phyloP scores from a whole-genome alignment of 208 protist genomes.

The Wallacemonas rigidus region DNA sequence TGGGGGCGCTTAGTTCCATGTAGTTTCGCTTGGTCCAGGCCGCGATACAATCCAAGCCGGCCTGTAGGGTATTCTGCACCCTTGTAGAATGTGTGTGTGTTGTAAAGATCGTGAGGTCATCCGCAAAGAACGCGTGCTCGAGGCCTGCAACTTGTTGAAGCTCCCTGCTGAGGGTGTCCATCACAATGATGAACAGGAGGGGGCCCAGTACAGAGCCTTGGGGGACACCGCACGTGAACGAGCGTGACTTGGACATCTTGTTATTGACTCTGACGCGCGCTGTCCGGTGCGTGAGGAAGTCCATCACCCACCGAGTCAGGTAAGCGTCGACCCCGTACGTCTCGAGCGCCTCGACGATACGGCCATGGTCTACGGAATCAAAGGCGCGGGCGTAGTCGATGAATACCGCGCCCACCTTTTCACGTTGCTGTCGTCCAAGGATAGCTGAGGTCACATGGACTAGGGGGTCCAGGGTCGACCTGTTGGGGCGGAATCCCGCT shows the following conservation, averaged over 20 bases:
- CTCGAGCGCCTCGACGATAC: conserved; percentile 21
- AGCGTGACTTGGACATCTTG: not conserved
- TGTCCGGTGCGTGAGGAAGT: conserved; percentile 16
- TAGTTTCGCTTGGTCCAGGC: not conserved
- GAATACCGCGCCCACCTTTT: conserved; percentile 23
- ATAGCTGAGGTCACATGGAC: conserved; percentile 11
- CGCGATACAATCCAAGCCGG: not conserved
- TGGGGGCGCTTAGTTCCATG: conserved; percentile 15
- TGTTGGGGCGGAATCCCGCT: conserved; percentile 22
- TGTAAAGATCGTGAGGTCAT: conserved; percentile 31
- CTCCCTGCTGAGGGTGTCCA: conserved; percentile 28
- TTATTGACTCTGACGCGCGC: conserved; percentile 22
- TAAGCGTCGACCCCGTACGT: not conserved
- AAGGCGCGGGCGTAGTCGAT: conserved; percentile 39
- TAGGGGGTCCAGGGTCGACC: conserved; percentile 29
- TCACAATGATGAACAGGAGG: conserved; percentile 32
- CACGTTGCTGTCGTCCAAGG: not conserved
- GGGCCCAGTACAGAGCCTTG: conserved; percentile 35
- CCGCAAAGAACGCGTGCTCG: conserved; percentile 30
- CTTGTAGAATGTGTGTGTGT: not conserved
- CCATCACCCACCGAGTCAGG: conserved; percentile 22
- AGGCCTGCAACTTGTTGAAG: conserved; percentile 14
- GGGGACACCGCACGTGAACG: conserved; percentile 27
- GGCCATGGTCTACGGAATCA: conserved; percentile 37
- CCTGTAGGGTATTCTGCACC: not conserved